Base-by-base conservation (phyloP, 164 flowering plant genomes). In the Dillenia turbinata region DNA sequence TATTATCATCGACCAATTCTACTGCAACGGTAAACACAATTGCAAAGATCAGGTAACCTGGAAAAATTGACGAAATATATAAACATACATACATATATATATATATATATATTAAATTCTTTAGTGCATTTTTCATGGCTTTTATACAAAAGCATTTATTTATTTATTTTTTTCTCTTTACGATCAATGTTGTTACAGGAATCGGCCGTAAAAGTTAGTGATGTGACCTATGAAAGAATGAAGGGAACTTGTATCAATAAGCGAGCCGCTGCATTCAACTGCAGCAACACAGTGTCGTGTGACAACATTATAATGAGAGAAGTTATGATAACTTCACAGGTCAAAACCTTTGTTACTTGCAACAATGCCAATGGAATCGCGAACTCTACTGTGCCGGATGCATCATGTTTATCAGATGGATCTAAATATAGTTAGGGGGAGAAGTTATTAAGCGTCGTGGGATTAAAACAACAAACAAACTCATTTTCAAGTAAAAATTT, bases 1-100 rank as follows among this genome's bases (percentile, higher is more conserved):
- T 1, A 72, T 83, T 11, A 60, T 75, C 59, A 83, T 83, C 40
- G 79, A 83, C 47, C 85, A 83, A 14, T 61, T 49, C 24, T 83
- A 83, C 53, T 70, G 69, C 22, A 54, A 40, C 46, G 48, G 17
- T 26, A 12, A 14, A n/a, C 54, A 45, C 11, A 12, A 6, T 3
- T 63, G 66, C 67, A 8, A 44, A 47, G 54, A 53, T 51, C 2
- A 52, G 53, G 67, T 63, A 22, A 57, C n/a, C n/a, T 8, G 8
- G 15, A 16, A 13, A 14, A 51, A 51, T 2, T 15, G 22, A 51
- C 0, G 9, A 7, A 12, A 9, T 10, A 19, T 15, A 15, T 9
- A 16, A 15, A 13, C n/a, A n/a, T n/a, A n/a, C n/a, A n/a, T n/a
- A n/a, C n/a, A n/a, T n/a, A n/a, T n/a, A n/a, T n/a, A n/a, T n/a